Evolutionary conservation across 2,329 filamentous ascomycete genomes (phyloP).

Genomic region (Fusarium pseudocircinatum): DNA sequence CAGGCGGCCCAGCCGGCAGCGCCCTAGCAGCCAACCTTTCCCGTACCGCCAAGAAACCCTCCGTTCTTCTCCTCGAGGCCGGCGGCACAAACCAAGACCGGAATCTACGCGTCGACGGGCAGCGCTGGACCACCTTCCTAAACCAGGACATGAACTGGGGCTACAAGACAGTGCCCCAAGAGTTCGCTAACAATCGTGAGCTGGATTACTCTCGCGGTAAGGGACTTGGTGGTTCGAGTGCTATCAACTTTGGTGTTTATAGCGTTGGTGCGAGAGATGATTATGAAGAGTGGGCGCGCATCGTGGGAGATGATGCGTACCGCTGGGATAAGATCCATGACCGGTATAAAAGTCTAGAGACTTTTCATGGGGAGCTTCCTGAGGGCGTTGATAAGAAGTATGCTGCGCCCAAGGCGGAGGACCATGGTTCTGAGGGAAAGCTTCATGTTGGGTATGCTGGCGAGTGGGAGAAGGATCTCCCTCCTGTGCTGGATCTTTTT

Average conservation of each 20-base stretch:
- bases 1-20: constrained; percentile 66
- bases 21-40: constrained; percentile 64
- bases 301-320: constrained; percentile 65
- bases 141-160: constrained; percentile 62
- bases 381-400: constrained; percentile 55
- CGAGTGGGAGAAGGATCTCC: constrained; percentile 60
- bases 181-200: constrained; percentile 53
- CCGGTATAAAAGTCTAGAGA: constrained; percentile 64
- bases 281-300: constrained; percentile 68
- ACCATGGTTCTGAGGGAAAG: constrained; percentile 61
- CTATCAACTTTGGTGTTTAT: constrained; percentile 66
- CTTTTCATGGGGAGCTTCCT: constrained; percentile 56
- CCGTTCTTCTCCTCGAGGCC: constrained; percentile 69
- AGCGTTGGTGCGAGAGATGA: constrained; percentile 66
- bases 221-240: constrained; percentile 61
- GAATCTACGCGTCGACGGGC: constrained; percentile 59
- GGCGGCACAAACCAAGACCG: constrained; percentile 60
- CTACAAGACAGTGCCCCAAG: constrained; percentile 60
- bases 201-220: constrained; percentile 61
- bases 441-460: constrained; percentile 59
- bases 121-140: constrained; percentile 64
- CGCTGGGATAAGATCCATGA: constrained; percentile 62
- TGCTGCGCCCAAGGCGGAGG: constrained; percentile 52
- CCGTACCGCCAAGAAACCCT: constrained; percentile 56
- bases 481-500: constrained; percentile 57